Evolutionary conservation across 768 basidiomycete species (phyloP).

Genomic region (Hygrocybe coccinea): DNA sequence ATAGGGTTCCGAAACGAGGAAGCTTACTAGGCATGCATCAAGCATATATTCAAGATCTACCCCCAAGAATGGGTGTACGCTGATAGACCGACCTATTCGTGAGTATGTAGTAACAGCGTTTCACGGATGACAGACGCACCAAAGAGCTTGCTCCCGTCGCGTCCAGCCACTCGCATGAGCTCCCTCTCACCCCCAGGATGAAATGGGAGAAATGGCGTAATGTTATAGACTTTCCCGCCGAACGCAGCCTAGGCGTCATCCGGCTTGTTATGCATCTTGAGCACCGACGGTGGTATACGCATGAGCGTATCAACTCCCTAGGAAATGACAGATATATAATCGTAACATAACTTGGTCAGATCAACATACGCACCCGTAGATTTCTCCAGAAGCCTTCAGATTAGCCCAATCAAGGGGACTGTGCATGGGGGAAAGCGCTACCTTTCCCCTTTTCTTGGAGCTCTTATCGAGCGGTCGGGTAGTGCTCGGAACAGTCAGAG

Average conservation of each 20-base stretch:
- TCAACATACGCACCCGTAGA: slow-evolving; percentile 53
- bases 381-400: slow-evolving; percentile 78
- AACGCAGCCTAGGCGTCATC: slow-evolving; percentile 93
- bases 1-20: slow-evolving; percentile 70
- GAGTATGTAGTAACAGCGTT: slow-evolving; percentile 1
- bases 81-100: slow-evolving; percentile 31
- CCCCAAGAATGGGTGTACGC: slow-evolving; percentile 93
- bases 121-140: slow-evolving; percentile 55
- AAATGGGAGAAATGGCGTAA: slow-evolving; percentile 84
- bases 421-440: slow-evolving; percentile 85
- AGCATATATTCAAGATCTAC: slow-evolving; percentile 96
- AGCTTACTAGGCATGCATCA: slow-evolving; percentile 87
- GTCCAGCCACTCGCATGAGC: slow-evolving; percentile 89
- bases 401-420: slow-evolving; percentile 93
- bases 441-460: slow-evolving; percentile 65
- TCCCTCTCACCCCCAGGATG: slow-evolving; percentile 95
- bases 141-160: slow-evolving; percentile 93
- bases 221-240: slow-evolving; percentile 93
- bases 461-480: slow-evolving; percentile 40
- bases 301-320: slow-evolving; percentile 68
- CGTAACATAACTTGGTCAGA: slow-evolving; percentile 11
- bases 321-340: slow-evolving; percentile 3
- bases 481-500: slow-evolving; percentile 61
- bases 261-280: slow-evolving; percentile 74
- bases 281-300: slow-evolving; percentile 69